Conservation (phyloP, 805 yeast species). For the Metschnikowia matae region DNA sequence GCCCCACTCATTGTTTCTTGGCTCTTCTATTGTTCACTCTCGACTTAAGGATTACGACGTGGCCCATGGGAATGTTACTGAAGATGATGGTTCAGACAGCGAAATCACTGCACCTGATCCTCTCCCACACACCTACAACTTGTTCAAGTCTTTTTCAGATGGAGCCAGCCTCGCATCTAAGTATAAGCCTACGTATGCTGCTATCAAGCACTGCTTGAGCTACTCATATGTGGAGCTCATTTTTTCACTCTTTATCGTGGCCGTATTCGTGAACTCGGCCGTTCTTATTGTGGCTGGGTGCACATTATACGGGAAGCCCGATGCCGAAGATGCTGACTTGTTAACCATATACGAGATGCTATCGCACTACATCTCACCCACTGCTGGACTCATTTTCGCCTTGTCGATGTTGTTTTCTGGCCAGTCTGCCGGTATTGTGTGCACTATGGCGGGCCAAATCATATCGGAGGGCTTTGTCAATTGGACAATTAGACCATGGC, state of each 20-base stretch:
- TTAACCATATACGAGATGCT: constrained; percentile 43
- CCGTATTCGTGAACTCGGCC: constrained; percentile 43
- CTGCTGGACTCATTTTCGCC: constrained; percentile 44
- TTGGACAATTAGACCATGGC: constrained; percentile 43
- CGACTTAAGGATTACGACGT: constrained; percentile 40
- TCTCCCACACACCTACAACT: constrained; percentile 17
- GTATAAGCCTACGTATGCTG: constrained; percentile 40
- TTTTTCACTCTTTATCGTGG: constrained; percentile 38
- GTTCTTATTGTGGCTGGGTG: constrained; percentile 44
- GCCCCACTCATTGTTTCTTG: constrained; percentile 45
- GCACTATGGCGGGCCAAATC: constrained; percentile 48
- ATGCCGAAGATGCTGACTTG: constrained; percentile 44
- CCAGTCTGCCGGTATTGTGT: constrained; percentile 46
- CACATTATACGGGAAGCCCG: constrained; percentile 40
- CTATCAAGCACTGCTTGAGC: constrained; percentile 38
- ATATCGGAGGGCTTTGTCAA: constrained; percentile 44
- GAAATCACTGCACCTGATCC: constrained; percentile 3
- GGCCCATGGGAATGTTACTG: constrained; percentile 24
- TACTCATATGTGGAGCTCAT: constrained; percentile 40
- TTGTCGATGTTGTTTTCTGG: constrained; percentile 45
- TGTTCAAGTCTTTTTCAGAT: constrained; percentile 25
- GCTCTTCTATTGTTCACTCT: constrained; percentile 43
- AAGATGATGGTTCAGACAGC: neutral
- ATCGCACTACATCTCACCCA: constrained; percentile 40
- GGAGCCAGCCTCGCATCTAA: constrained; percentile 26